These are phyloP conservation scores for Nakazawaea peltata DNA, from an alignment of 805 yeast genomes.

Conservation along the genomic window DNA sequence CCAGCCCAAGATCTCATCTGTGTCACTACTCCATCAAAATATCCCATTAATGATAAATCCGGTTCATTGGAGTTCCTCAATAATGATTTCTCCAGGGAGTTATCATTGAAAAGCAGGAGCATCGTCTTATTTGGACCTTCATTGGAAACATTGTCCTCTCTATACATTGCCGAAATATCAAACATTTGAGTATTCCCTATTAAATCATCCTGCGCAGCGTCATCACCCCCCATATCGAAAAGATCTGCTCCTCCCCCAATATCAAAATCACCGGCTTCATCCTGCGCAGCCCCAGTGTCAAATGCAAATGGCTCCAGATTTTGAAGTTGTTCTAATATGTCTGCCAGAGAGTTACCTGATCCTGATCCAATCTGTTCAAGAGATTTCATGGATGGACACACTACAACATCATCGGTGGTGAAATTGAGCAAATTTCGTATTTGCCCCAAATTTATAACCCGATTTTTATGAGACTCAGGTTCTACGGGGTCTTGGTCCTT, in stretches of 20 bases:
- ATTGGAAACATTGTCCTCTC: constrained; percentile 18
- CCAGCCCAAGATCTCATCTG: constrained; percentile 79
- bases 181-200: too few species aligned
- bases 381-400: not conserved
- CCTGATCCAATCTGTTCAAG: not conserved
- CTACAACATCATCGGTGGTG: not conserved
- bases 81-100: constrained; percentile 14
- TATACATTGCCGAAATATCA: constrained; percentile 22
- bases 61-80: constrained; percentile 17
- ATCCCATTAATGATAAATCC: constrained; percentile 47
- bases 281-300: constrained; percentile 12
- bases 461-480: not conserved
- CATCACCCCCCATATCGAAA: constrained; percentile 9
- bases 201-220: constrained; percentile 3
- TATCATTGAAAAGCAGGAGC: constrained; percentile 24
- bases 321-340: constrained; percentile 18
- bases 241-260: constrained; percentile 2
- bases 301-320: too few species aligned
- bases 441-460: constrained; percentile 8
- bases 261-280: not conserved
- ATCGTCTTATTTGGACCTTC: constrained; percentile 23
- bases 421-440: not conserved
- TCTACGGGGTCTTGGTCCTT: not conserved
- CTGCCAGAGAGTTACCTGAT: constrained; percentile 20
- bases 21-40: constrained; percentile 67